Conservation (phyloP, 305 asterid species). For the Fraxinus dipetala region DNA sequence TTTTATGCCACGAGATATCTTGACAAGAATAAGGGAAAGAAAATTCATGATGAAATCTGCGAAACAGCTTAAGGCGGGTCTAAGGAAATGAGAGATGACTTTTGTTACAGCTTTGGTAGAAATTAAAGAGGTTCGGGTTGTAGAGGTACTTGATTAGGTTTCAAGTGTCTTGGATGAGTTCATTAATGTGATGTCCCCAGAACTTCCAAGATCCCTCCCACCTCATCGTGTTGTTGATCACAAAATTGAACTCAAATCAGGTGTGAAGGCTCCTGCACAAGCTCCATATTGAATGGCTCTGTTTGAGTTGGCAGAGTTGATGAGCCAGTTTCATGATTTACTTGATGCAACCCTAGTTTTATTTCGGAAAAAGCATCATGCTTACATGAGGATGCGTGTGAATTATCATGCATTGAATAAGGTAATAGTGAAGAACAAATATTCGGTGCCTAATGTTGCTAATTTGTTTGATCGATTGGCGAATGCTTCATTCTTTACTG, state of each 20-base stretch:
- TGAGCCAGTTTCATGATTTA: neutral
- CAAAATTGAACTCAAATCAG: neutral
- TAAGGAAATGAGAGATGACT: no score
- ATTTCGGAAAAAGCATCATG: neutral
- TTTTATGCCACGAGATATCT: no score
- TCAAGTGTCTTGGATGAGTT: neutral
- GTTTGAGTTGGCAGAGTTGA: neutral
- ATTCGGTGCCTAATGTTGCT: neutral
- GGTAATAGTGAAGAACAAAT: constrained; percentile 6
- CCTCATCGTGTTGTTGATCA: neutral
- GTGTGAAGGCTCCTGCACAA: neutral
- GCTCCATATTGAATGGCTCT: neutral
- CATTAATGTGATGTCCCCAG: neutral
- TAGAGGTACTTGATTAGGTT: neutral
- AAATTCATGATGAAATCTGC: no score
- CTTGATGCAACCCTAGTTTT: neutral
- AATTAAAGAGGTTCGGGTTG: no score
- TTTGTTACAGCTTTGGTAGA: no score
- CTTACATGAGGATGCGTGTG: neutral
- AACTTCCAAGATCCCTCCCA: neutral
- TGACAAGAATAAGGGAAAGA: no score
- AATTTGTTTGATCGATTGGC: no score
- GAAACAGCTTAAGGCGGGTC: no score
- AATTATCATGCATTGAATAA: constrained; percentile 7
- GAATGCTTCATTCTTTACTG: no score